Conservation (phyloP, 2,329 filamentous ascomycete species). For the Alternaria novae-zelandiae region DNA sequence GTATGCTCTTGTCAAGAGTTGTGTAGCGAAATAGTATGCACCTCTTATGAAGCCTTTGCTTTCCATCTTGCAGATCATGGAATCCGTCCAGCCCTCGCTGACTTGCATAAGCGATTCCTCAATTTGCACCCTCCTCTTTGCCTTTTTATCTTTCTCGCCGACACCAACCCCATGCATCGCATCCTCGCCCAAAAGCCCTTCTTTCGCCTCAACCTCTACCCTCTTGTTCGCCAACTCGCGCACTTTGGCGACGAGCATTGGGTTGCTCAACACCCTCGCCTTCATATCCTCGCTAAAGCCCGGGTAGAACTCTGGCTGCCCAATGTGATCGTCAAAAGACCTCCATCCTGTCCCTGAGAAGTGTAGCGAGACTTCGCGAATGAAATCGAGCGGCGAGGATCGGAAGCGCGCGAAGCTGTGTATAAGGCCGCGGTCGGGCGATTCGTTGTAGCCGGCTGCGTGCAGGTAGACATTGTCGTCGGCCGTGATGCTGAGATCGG, state of each 20-base stretch:
- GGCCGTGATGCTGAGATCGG: conserved; percentile 55
- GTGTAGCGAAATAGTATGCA: conserved; percentile 88
- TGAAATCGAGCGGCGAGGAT: conserved; percentile 74
- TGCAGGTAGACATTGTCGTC: conserved; percentile 55
- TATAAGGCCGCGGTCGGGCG: conserved; percentile 72
- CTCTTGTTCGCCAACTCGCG: conserved; percentile 76
- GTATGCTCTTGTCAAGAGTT: conserved; percentile 89
- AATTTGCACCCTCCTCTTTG: conserved; percentile 72
- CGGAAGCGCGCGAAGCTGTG: conserved; percentile 89
- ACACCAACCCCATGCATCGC: conserved; percentile 46
- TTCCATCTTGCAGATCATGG: conserved; percentile 99
- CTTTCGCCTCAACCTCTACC: conserved; percentile 75
- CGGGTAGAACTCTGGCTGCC: conserved; percentile 90
- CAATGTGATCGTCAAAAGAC: conserved; percentile 87
- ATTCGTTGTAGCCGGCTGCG: conserved; percentile 50
- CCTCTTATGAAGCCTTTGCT: conserved; percentile 89
- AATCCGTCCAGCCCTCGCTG: conserved; percentile 83
- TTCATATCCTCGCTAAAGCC: conserved; percentile 95
- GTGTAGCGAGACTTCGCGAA: conserved; percentile 91
- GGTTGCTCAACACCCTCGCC: conserved; percentile 73
- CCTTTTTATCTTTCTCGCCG: conserved; percentile 62
- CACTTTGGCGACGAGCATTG: conserved; percentile 77
- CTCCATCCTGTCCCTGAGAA: conserved; percentile 95
- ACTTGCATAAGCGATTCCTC: conserved; percentile 78
- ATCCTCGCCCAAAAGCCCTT: conserved; percentile 67